A percentile compares a stretch with the other conserved stretches of the same genome.
These are phyloP conservation scores for Corynespora cassiicola DNA, from an alignment of 2,329 filamentous ascomycete genomes.

Conservation along the genomic window DNA sequence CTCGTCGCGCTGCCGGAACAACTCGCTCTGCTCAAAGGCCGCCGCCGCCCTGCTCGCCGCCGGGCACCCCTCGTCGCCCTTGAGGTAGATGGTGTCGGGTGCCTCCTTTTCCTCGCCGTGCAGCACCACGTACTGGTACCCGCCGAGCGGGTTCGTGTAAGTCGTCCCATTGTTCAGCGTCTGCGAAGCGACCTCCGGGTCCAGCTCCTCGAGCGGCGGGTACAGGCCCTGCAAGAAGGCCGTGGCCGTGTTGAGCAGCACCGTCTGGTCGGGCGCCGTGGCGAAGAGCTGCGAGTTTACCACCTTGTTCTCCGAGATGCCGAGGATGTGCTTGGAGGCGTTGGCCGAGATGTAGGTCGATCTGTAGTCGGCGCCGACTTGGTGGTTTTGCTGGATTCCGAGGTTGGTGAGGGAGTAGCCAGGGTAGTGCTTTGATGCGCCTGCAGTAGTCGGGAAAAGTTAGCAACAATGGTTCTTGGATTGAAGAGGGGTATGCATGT, in stretches of 20 bases:
- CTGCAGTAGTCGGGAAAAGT: slow-evolving; percentile 47
- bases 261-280: slow-evolving; percentile 52
- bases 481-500: too few species aligned
- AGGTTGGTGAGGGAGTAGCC: slow-evolving; percentile 53
- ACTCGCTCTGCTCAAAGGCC: slow-evolving; percentile 47
- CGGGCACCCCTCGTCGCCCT: slow-evolving; percentile 54
- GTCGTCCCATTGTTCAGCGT: slow-evolving; percentile 13
- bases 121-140: slow-evolving; percentile 62
- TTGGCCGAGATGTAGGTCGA: slow-evolving; percentile 31
- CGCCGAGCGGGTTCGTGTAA: slow-evolving; percentile 49
- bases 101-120: slow-evolving; percentile 51
- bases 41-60: slow-evolving; percentile 15
- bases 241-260: slow-evolving; percentile 57
- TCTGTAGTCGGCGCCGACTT: slow-evolving; percentile 19
- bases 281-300: slow-evolving; percentile 52
- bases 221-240: slow-evolving; percentile 66
- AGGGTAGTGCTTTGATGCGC: slow-evolving; percentile 55
- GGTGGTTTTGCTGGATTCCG: slow-evolving; percentile 59
- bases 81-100: slow-evolving; percentile 55
- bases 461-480: background rate
- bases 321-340: slow-evolving; percentile 42
- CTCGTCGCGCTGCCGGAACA: slow-evolving; percentile 45
- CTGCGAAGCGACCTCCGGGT: slow-evolving; percentile 20
- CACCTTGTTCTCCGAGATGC: slow-evolving; percentile 52
- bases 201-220: slow-evolving; percentile 50